A percentile compares a stretch with the other conserved stretches of the same genome.
phyloP scores from a whole-genome alignment of 2,329 filamentous ascomycete genomes.

The Zasmidium citrigriseum region DNA sequence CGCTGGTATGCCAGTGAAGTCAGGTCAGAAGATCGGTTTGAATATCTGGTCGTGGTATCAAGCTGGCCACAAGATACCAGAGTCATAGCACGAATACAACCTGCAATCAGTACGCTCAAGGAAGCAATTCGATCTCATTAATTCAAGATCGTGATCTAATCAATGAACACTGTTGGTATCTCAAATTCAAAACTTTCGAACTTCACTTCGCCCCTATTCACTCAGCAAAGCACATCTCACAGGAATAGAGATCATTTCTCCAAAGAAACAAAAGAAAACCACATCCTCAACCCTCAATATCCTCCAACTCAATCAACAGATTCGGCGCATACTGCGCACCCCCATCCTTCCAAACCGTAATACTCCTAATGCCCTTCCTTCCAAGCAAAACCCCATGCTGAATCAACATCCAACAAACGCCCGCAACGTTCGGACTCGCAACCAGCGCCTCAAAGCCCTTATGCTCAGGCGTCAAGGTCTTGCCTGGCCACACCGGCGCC shows the following conservation, averaged over 20 bases:
- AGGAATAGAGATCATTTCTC: no score
- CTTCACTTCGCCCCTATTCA: no score
- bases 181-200: no score
- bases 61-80: slow-evolving; percentile 21
- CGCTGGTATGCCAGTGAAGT: slow-evolving; percentile 59
- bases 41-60: slow-evolving; percentile 68
- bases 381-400: slow-evolving; percentile 12
- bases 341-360: slow-evolving; percentile 16
- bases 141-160: no score
- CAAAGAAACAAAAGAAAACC: no score
- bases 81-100: no score
- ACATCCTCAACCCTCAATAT: background rate
- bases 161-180: no score
- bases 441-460: slow-evolving; percentile 13
- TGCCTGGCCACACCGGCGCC: slow-evolving; percentile 13
- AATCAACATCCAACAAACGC: slow-evolving; percentile 18
- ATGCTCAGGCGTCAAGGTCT: background rate
- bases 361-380: slow-evolving; percentile 7
- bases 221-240: no score
- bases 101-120: no score
- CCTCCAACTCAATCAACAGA: slow-evolving; percentile 18
- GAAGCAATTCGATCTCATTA: no score
- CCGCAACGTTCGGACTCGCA: slow-evolving; percentile 13
- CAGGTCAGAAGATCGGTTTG: slow-evolving; percentile 60
- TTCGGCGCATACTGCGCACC: slow-evolving; percentile 8